Evolutionary conservation across 768 basidiomycete species (phyloP), one percentile per base, ranked within the genome.

Genomic region (Panus rudis): DNA sequence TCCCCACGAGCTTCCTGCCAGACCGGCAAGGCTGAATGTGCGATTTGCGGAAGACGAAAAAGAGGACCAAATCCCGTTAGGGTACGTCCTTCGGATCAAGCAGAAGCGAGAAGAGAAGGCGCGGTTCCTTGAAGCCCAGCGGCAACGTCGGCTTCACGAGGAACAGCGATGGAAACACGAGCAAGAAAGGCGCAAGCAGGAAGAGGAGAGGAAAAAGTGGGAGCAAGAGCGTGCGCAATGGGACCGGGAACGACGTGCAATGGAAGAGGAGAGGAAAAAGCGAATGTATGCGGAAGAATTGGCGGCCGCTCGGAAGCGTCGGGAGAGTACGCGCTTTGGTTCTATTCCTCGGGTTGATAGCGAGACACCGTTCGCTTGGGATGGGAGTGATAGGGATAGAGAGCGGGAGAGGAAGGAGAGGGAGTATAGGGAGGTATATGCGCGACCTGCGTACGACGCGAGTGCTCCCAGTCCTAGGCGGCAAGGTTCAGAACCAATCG

Each of bases 81-180:
- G 74, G 14, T 76, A 87, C 55, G 73, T 79, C n/a, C 64, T 84
- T 55, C 79, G 81, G 41, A 73, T 74, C 59, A 81, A 79, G 66
- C 81, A 80, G 68, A 77, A 76, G 52, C 78, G 79, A 33, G 82
- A 81, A 60, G 78, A 84, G 62, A 83, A 83, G 65, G 79, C 78
- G 33, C 72, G 62, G 33, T 83, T 85, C 52, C 65, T 86, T 38
- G 73, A 74, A 51, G 69, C 69, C 25, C 75, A 75, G 50, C 54
- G 60, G 39, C 61, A 56, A 22, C 63, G 58, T 34, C 40, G 49
- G 6, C 17, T 42, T 13, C 14, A 30, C 4, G 48, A 44, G 42
- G 45, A 39, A 38, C 42, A 42, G 32, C 4, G 33, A 10, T 20
- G 40, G 32, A 45, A 31, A 25, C 32, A 38, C 17, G 41, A 46